These are phyloP conservation scores for Colletotrichum scovillei DNA, from an alignment of 2,329 filamentous ascomycete species.

Conservation along the genomic window DNA sequence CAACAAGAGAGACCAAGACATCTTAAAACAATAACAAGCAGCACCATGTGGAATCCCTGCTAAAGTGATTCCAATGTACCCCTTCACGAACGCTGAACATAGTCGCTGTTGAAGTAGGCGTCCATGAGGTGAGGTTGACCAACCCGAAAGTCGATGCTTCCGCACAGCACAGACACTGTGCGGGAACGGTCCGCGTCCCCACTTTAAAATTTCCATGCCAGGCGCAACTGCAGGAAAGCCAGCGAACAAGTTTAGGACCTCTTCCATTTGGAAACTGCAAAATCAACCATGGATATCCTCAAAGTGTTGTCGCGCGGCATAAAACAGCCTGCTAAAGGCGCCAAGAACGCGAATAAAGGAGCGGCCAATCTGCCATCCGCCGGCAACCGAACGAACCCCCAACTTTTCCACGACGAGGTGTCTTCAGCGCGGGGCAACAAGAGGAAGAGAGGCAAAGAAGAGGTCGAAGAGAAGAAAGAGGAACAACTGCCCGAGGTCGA, in stretches of 20 bases:
- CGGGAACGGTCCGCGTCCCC: constrained; percentile 17
- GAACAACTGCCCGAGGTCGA: constrained; percentile 61
- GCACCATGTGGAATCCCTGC: not conserved
- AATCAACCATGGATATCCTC: constrained; percentile 74
- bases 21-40: too few species aligned
- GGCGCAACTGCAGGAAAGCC: constrained; percentile 1
- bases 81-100: not conserved
- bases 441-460: constrained; percentile 61
- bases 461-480: constrained; percentile 44
- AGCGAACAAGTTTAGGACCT: not conserved
- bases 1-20: too few species aligned
- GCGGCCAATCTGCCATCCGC: constrained; percentile 69
- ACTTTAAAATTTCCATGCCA: constrained; percentile 33
- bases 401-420: constrained; percentile 73
- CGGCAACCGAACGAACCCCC: constrained; percentile 73
- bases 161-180: constrained; percentile 3
- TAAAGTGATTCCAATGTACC: not conserved
- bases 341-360: constrained; percentile 44
- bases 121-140: not conserved
- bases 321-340: constrained; percentile 61
- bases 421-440: constrained; percentile 59
- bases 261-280: not conserved
- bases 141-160: not conserved
- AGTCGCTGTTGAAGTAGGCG: not conserved
- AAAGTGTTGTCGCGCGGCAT: constrained; percentile 78